Percentiles rank a stretch among this genome's conserved stretches.
phyloP scores from a whole-genome alignment of 345 rosid species.

The Camelina sativa region DNA sequence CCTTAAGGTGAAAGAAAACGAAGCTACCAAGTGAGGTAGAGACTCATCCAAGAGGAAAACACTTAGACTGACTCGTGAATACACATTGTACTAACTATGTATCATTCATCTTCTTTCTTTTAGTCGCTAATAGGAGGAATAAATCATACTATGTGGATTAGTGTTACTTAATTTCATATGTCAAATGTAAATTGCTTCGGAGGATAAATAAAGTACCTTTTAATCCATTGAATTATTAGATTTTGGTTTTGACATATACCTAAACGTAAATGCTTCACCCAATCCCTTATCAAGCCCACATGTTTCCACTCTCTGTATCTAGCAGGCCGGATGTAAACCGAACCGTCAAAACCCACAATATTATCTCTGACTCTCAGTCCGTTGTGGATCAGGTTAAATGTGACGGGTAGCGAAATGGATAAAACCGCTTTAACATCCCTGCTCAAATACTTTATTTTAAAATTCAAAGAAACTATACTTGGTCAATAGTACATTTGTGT shows the following conservation, averaged over 20 bases:
- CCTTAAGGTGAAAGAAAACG: conserved; percentile 45
- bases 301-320: neutral
- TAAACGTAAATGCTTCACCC: neutral
- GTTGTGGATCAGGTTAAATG: neutral
- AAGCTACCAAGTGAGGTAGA: conserved; percentile 42
- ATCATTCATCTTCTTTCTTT: neutral
- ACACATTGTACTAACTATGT: conserved; percentile 28
- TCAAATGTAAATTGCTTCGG: conserved; percentile 15
- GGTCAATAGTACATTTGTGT: neutral
- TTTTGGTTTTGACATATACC: neutral
- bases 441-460: neutral
- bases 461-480: neutral
- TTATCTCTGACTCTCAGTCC: neutral
- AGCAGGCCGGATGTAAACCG: neutral
- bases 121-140: neutral
- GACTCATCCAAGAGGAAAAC: conserved; percentile 47
- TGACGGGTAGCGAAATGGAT: neutral
- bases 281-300: neutral
- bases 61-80: conserved; percentile 47
- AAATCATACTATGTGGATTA: neutral
- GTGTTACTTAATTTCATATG: neutral
- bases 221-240: neutral
- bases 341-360: neutral
- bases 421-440: neutral
- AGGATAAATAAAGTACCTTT: neutral